Base-by-base conservation (phyloP, 2,329 filamentous ascomycete species). In the Escovopsis sp. region DNA sequence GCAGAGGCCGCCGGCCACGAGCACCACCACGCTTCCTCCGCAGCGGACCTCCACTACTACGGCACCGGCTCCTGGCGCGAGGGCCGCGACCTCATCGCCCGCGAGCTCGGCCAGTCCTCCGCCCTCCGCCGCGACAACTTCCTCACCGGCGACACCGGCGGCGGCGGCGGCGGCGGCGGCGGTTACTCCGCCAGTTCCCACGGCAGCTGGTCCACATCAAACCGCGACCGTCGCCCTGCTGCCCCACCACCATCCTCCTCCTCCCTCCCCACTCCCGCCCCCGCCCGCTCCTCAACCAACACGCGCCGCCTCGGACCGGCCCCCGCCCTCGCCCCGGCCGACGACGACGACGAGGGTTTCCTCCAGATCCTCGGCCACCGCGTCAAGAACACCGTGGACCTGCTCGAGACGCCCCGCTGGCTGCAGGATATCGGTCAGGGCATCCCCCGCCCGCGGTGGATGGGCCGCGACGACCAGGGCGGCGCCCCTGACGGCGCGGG, bases 371-470 rank as follows among this genome's bases (percentile, higher is more conserved):
- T 96, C 46, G 79, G 84, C 0, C 84, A 93, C 55, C 73, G 89
- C 31, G 79, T 98, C 51, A 84, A 80, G 61, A 98, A 98, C 55
- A 96, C 91, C 0, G 76, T 96, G 40, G 89, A 96, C 46, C 82
- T 78, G 0, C 72, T 86, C 2, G 81, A 87, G 40, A 72, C 80
- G 27, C 89, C 91, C 0, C 79, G 79, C 48, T 96, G 88, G 87
- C 66, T 94, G 48, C 73, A 78, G 51, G 81, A 84, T 24, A 67
- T 85, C 25, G 73, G 76, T 2, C 70, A 74, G 44, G 73, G 72
- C 8, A 74, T 88, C 59, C 84, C 80, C 59, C 76, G 80, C 55
- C 86, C 85, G 5, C 81, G 78, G 52, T 93, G 86, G 86, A 83
- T 91, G 76, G 74, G 76, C 14, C 74, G 72, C 20, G 71, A 74